Percentiles rank a stretch among this genome's conserved stretches.
phyloP scores from a whole-genome alignment of 2,329 filamentous ascomycete species.

The Knoxdaviesia capensis region DNA sequence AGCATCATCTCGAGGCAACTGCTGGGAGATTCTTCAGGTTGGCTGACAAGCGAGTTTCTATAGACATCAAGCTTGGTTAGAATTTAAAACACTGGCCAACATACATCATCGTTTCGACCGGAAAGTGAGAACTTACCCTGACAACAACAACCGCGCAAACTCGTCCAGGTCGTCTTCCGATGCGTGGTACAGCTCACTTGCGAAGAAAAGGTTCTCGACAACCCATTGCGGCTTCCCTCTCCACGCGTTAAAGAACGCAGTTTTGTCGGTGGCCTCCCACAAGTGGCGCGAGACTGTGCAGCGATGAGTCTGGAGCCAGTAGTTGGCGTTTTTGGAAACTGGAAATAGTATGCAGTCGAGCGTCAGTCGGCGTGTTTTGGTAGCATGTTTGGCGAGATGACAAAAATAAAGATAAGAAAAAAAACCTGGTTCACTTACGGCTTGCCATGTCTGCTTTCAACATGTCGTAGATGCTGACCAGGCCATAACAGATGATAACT shows the following conservation, averaged over 20 bases:
- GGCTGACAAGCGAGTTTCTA: no score
- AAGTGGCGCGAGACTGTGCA: conserved; percentile 2
- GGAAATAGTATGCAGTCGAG: background rate
- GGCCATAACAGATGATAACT: conserved; percentile 1
- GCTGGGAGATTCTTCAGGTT: no score
- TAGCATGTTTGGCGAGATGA: background rate
- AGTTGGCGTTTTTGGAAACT: background rate
- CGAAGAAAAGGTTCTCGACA: background rate
- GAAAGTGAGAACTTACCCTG: background rate
- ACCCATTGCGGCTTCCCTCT: conserved; percentile 1
- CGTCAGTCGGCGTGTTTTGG: no score
- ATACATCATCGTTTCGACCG: no score
- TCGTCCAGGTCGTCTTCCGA: conserved; percentile 1
- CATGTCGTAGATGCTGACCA: background rate
- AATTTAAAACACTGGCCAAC: no score
- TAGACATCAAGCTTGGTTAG: no score
- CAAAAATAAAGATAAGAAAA: no score
- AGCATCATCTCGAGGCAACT: no score
- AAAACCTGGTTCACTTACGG: no score
- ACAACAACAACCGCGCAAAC: background rate
- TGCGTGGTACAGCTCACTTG: background rate
- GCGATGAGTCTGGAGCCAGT: background rate
- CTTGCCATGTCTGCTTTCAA: background rate
- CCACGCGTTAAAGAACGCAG: conserved; percentile 2
- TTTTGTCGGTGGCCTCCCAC: conserved; percentile 2